Percentiles rank a stretch among this genome's conserved stretches.
Conservation (phyloP, 2,329 filamentous ascomycete species). For the Sphaerostilbella broomeana region DNA sequence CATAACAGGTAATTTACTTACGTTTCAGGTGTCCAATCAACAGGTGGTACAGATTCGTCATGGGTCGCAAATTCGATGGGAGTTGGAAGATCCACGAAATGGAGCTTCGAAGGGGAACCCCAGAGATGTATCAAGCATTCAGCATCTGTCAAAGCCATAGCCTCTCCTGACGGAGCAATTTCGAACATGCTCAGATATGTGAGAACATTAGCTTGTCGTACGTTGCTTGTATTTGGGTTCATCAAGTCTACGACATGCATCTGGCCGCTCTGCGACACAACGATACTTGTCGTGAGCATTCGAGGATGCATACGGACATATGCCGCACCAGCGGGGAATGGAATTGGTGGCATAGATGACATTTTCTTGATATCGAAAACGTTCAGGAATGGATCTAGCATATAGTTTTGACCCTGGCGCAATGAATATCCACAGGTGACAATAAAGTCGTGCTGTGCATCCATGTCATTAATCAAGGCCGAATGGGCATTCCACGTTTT, state of each 20-base stretch:
- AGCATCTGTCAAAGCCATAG: slow-evolving; percentile 71
- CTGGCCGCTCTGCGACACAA: slow-evolving; percentile 85
- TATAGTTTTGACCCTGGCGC: slow-evolving; percentile 63
- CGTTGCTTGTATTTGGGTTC: slow-evolving; percentile 82
- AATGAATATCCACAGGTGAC: slow-evolving; percentile 92
- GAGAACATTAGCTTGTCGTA: slow-evolving; percentile 74
- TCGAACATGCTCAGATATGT: slow-evolving; percentile 73
- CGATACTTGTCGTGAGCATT: slow-evolving; percentile 90
- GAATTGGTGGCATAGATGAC: slow-evolving; percentile 79
- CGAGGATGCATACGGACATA: slow-evolving; percentile 95
- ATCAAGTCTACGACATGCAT: slow-evolving; percentile 94
- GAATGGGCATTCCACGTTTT: slow-evolving; percentile 89
- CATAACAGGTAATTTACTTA: slow-evolving; percentile 33
- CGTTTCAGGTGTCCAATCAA: slow-evolving; percentile 68
- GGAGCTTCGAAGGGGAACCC: slow-evolving; percentile 79
- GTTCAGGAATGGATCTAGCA: slow-evolving; percentile 88
- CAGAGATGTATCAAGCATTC: slow-evolving; percentile 78
- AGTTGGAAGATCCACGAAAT: slow-evolving; percentile 75
- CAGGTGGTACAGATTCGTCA: slow-evolving; percentile 47
- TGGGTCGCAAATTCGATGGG: slow-evolving; percentile 72
- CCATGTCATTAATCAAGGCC: slow-evolving; percentile 90
- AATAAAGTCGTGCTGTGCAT: slow-evolving; percentile 89
- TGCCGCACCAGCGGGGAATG: slow-evolving; percentile 85
- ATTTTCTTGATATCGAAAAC: slow-evolving; percentile 94
- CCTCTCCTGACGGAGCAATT: slow-evolving; percentile 81